These are phyloP conservation scores for Azolla pinnata DNA, from an alignment of 75 land plant genomes.

Conservation along the genomic window DNA sequence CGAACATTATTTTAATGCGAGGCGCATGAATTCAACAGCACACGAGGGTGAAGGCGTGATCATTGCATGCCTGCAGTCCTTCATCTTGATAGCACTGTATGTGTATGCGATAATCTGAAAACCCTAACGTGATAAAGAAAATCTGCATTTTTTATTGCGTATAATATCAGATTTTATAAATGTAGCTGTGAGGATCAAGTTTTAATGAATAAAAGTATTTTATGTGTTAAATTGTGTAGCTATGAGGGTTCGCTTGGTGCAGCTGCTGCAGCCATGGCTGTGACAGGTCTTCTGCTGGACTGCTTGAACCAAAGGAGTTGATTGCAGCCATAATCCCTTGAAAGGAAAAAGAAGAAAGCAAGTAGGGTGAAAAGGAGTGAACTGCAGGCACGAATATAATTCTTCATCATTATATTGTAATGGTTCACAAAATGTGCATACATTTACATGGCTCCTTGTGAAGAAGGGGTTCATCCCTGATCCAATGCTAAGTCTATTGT, in stretches of 20 bases:
- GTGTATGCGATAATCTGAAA: slow-evolving; percentile 1
- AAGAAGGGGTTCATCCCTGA: no score
- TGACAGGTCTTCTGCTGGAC: slow-evolving; percentile 45
- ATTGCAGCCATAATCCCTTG: no score
- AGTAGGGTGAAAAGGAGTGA: no score
- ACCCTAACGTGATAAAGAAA: not conserved
- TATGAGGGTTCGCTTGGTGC: slow-evolving; percentile 70
- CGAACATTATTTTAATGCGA: slow-evolving; percentile 59
- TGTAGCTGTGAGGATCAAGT: not conserved
- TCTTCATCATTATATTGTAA: no score
- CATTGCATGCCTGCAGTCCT: slow-evolving; percentile 43
- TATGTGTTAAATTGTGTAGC: slow-evolving; percentile 14
- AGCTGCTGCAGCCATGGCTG: slow-evolving; percentile 60
- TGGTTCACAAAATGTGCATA: no score
- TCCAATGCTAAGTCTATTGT: no score
- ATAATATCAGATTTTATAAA: not conserved
- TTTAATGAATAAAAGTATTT: not conserved
- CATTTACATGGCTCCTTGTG: no score
- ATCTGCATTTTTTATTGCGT: not conserved
- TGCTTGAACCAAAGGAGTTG: slow-evolving; percentile 20
- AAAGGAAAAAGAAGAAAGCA: no score
- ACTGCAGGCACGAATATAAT: no score
- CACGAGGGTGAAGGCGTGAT: slow-evolving; percentile 70
- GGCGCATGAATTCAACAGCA: slow-evolving; percentile 45
- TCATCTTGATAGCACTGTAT: slow-evolving; percentile 58